Evolutionary conservation across 2,329 filamentous ascomycete species (phyloP).

Genomic region (Curvularia hawaiiensis): DNA sequence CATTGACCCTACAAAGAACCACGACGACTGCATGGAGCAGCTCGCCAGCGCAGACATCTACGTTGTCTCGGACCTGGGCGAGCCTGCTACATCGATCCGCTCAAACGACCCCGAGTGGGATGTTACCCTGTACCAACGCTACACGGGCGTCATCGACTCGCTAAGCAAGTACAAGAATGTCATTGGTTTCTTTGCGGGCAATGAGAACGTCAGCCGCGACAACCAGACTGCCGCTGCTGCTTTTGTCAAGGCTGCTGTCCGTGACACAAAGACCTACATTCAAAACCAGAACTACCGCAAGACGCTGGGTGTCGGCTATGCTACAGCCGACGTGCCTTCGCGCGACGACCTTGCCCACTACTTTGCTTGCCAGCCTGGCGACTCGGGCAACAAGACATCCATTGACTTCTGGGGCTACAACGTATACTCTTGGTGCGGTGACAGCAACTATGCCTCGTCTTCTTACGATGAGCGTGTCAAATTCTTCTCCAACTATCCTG

Average conservation of each 20-base stretch:
- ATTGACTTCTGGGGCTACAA: slow-evolving; percentile 99
- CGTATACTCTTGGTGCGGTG: slow-evolving; percentile 98
- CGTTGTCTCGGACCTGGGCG: slow-evolving; percentile 80
- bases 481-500: slow-evolving; percentile 86
- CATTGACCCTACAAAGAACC: slow-evolving; percentile 78
- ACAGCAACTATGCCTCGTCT: slow-evolving; percentile 75
- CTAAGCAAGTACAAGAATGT: slow-evolving; percentile 85
- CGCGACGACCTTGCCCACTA: slow-evolving; percentile 83
- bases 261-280: slow-evolving; percentile 94
- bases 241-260: slow-evolving; percentile 95
- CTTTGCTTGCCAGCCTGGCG: slow-evolving; percentile 80
- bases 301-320: slow-evolving; percentile 87
- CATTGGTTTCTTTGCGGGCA: slow-evolving; percentile 97
- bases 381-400: slow-evolving; percentile 53
- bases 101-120: slow-evolving; percentile 81
- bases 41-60: slow-evolving; percentile 90
- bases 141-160: slow-evolving; percentile 81
- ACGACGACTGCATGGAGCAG: slow-evolving; percentile 82
- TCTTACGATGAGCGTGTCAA: slow-evolving; percentile 81
- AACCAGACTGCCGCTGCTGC: slow-evolving; percentile 90
- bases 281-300: slow-evolving; percentile 71
- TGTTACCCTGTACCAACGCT: slow-evolving; percentile 76
- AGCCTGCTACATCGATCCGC: slow-evolving; percentile 72
- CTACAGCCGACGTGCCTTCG: slow-evolving; percentile 90
- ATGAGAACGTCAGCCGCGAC: slow-evolving; percentile 88